phyloP scores from a whole-genome alignment of 148 eudicot genomes.

The Camellia lanceoleosa region DNA sequence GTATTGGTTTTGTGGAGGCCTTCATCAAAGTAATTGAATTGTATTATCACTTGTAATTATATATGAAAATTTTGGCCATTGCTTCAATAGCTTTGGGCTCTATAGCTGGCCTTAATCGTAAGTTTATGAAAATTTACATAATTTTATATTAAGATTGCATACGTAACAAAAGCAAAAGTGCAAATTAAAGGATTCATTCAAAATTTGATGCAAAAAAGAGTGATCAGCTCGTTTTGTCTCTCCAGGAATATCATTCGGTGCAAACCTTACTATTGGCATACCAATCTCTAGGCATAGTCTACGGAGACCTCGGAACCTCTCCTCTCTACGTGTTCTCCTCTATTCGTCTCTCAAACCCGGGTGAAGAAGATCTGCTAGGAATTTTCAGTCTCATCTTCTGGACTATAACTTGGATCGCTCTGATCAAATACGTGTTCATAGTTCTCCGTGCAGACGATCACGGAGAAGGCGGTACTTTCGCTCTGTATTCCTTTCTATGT shows the following conservation, averaged over 20 bases:
- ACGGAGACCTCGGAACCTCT: conserved; percentile 38
- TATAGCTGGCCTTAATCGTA: too few relatives aligned
- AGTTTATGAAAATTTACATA: too few relatives aligned
- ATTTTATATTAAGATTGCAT: too few relatives aligned
- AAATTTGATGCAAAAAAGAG: too few relatives aligned
- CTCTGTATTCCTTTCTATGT: conserved; percentile 9
- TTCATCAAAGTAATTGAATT: too few relatives aligned
- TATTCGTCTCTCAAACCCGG: conserved; percentile 14
- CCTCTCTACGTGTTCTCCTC: conserved; percentile 29
- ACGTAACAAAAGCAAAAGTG: too few relatives aligned
- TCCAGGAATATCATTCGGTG: not conserved
- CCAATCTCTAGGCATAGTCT: conserved; percentile 36
- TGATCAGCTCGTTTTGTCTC: not conserved
- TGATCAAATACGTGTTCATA: conserved; percentile 13
- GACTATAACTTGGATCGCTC: not conserved
- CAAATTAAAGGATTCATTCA: too few relatives aligned
- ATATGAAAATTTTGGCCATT: too few relatives aligned
- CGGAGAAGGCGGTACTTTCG: conserved; percentile 19
- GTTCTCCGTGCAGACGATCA: conserved; percentile 12
- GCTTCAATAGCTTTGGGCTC: too few relatives aligned
- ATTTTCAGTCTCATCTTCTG: conserved; percentile 16
- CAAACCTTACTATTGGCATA: conserved; percentile 23
- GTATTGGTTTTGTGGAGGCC: too few relatives aligned
- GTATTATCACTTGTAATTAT: too few relatives aligned
- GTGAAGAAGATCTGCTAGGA: conserved; percentile 11